Evolutionary conservation across 2,329 filamentous ascomycete species (phyloP).

Genomic region (Botrytis deweyae): DNA sequence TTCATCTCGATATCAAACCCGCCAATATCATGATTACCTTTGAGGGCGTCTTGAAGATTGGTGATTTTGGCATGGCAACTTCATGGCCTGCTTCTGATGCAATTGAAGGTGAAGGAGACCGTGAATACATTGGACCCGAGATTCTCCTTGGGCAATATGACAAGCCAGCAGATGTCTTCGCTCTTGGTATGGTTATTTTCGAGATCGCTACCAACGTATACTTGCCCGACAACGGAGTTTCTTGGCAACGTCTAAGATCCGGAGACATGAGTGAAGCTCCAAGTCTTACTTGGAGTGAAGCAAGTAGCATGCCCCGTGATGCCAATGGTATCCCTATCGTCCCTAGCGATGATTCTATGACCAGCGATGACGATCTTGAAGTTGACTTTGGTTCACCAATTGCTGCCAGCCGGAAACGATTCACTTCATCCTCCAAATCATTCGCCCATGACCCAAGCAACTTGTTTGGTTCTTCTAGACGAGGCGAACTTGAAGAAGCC

Average conservation of each 20-base stretch:
- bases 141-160: conserved; percentile 83
- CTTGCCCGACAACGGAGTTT: conserved; percentile 86
- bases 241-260: conserved; percentile 85
- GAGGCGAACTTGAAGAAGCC: conserved; percentile 61
- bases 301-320: conserved; percentile 70
- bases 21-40: conserved; percentile 82
- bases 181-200: conserved; percentile 88
- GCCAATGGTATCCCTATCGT: conserved; percentile 66
- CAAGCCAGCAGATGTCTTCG: conserved; percentile 90
- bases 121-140: conserved; percentile 94
- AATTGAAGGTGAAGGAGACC: conserved; percentile 89
- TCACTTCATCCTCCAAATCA: conserved; percentile 35
- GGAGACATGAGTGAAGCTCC: conserved; percentile 89
- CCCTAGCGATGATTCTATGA: conserved; percentile 37
- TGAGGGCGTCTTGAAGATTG: conserved; percentile 80
- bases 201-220: conserved; percentile 94
- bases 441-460: conserved; percentile 40
- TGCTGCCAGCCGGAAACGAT: conserved; percentile 35
- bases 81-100: conserved; percentile 71
- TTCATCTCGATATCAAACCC: conserved; percentile 82
- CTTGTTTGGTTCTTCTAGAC: conserved; percentile 43
- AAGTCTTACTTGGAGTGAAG: conserved; percentile 77
- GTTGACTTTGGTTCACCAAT: conserved; percentile 43
- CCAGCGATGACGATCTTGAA: conserved; percentile 44
- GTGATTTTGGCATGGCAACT: conserved; percentile 81